Percentiles rank a stretch among this genome's conserved stretches.
These are phyloP conservation scores for Plenodomus tracheiphilus DNA, from an alignment of 2,329 filamentous ascomycete species.

Conservation along the genomic window DNA sequence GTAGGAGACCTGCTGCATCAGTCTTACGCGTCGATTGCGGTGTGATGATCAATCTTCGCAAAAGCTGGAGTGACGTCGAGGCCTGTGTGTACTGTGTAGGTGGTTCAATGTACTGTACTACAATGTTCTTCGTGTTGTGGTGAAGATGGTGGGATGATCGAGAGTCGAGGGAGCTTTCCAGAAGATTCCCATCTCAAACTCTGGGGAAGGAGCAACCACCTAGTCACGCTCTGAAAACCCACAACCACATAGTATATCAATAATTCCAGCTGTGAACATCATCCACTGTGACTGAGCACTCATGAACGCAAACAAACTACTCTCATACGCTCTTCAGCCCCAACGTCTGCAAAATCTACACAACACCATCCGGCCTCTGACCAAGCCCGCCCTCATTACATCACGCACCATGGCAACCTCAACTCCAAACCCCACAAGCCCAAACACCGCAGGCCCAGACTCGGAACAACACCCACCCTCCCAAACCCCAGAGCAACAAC, in stretches of 20 bases:
- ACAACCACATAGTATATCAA: no score
- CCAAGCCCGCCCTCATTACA: not conserved
- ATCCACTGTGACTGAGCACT: not conserved
- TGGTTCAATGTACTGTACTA: no score
- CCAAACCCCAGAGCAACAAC: constrained; percentile 1
- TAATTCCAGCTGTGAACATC: not conserved
- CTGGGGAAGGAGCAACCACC: no score
- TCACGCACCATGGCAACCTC: not conserved
- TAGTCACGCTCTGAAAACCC: no score
- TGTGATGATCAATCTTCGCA: not conserved
- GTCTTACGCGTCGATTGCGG: not conserved
- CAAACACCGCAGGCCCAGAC: not conserved
- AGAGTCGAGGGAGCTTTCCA: not conserved
- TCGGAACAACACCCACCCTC: not conserved
- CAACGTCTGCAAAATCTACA: not conserved
- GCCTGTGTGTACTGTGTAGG: no score
- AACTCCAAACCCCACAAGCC: not conserved
- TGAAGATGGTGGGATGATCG: not conserved
- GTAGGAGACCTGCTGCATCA: not conserved
- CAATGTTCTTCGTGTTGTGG: not conserved
- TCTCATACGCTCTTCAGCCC: not conserved
- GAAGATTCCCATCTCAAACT: not conserved
- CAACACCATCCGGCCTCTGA: not conserved
- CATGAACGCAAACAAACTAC: not conserved
- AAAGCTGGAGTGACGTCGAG: no score